phyloP scores from a whole-genome alignment of 2,329 filamentous ascomycete genomes.

The Rutstroemia sp. region DNA sequence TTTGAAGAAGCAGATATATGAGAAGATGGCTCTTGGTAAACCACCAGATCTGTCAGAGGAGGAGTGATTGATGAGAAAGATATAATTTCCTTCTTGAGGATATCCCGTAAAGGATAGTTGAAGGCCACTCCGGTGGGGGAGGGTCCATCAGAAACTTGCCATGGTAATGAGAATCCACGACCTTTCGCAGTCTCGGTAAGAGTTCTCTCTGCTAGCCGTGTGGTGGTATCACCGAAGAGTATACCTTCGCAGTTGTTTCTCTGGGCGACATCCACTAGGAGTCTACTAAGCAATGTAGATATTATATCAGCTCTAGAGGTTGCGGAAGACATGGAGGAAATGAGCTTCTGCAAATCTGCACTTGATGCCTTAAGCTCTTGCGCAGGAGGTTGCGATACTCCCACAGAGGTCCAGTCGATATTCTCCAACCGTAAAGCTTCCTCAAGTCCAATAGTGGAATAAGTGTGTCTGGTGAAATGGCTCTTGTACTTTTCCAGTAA shows the following conservation, averaged over 20 bases:
- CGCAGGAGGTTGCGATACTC: conserved; percentile 13
- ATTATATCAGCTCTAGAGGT: conserved; percentile 71
- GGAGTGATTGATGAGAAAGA: conserved; percentile 52
- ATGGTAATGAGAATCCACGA: conserved; percentile 74
- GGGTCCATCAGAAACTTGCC: conserved; percentile 69
- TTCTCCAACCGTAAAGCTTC: conserved; percentile 46
- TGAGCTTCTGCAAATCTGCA: conserved; percentile 39
- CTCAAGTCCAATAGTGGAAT: conserved; percentile 57
- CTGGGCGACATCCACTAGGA: conserved; percentile 61
- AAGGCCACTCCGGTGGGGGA: conserved; percentile 33
- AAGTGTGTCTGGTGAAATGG: conserved; percentile 59
- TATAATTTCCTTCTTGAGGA: conserved; percentile 73
- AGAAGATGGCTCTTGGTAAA: conserved; percentile 33
- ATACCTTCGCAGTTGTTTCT: conserved; percentile 58
- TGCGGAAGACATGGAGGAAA: conserved; percentile 55
- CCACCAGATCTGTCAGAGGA: conserved; percentile 42
- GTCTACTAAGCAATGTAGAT: conserved; percentile 60
- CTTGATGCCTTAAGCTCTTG: conserved; percentile 17
- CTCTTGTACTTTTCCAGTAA: conserved; percentile 42
- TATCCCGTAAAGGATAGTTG: conserved; percentile 77
- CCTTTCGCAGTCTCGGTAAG: conserved; percentile 88
- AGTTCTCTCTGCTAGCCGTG: conserved; percentile 76
- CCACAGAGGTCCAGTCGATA: conserved; percentile 47
- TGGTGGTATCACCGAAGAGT: conserved; percentile 81
- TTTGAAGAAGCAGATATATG: conserved; percentile 35